Evolutionary conservation across 345 rosid species (phyloP).

Genomic region (Boechera stricta): DNA sequence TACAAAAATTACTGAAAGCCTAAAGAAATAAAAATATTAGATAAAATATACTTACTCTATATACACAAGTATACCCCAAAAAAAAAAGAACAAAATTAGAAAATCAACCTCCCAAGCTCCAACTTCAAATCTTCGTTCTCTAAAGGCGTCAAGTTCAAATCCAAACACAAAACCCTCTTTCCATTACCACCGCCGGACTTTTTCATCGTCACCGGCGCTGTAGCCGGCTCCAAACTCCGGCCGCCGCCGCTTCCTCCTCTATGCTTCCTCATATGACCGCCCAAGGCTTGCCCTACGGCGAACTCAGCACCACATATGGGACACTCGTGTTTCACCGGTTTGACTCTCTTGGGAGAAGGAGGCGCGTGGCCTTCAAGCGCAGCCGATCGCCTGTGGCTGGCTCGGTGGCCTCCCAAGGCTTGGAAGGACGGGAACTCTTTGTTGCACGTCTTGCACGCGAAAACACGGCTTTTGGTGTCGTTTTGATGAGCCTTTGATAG

Average conservation of each 20-base stretch:
- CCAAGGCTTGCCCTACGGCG: conserved; percentile 84
- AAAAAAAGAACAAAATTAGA: conserved; percentile 17
- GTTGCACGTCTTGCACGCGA: conserved; percentile 89
- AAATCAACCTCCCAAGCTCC: conserved; percentile 56
- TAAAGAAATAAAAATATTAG: conserved; percentile 9
- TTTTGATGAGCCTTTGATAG: conserved; percentile 54
- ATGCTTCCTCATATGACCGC: conserved; percentile 97
- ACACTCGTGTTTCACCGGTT: conserved; percentile 79
- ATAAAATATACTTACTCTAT: conserved; percentile 21
- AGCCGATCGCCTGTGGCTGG: conserved; percentile 78
- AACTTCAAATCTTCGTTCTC: conserved; percentile 66
- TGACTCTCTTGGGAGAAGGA: conserved; percentile 56
- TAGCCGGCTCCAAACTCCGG: conserved; percentile 39
- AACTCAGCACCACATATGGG: conserved; percentile 87
- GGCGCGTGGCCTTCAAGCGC: conserved; percentile 40
- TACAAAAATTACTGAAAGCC: conserved; percentile 32
- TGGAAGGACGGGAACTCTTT: conserved; percentile 76
- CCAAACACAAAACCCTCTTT: conserved; percentile 62
- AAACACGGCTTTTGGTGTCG: conserved; percentile 48
- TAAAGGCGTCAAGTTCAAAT: conserved; percentile 67
- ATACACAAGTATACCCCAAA: conserved; percentile 34
- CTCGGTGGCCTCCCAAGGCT: conserved; percentile 92
- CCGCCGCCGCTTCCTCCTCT: conserved; percentile 42
- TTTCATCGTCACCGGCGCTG: conserved; percentile 59
- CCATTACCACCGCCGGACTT: conserved; percentile 53